phyloP scores from a whole-genome alignment of 2,329 filamentous ascomycete genomes.

The Xylaria sp. region DNA sequence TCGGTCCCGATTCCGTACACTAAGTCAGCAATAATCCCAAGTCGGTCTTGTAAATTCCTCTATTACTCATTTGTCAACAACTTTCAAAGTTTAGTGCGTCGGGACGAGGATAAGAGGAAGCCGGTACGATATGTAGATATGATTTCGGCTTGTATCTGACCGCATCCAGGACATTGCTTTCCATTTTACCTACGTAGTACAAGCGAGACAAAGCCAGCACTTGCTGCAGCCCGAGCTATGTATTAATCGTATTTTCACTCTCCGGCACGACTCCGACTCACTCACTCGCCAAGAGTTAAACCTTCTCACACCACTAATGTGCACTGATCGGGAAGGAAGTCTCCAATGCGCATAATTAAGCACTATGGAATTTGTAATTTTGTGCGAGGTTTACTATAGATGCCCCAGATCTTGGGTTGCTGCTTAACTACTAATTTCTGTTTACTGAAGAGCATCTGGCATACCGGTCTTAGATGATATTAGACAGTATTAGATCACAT shows the following conservation, averaged over 20 bases:
- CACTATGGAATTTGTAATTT: slow-evolving; percentile 11
- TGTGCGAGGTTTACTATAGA: background rate
- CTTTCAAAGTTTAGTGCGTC: background rate
- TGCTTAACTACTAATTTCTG: background rate
- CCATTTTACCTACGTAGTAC: background rate
- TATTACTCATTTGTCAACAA: slow-evolving; percentile 1
- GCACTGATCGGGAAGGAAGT: slow-evolving; percentile 12
- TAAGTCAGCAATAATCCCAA: background rate
- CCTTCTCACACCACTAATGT: background rate
- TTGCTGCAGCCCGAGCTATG: background rate
- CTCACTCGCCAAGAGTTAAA: background rate
- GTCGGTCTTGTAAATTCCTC: background rate
- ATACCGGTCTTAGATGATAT: slow-evolving; percentile 11
- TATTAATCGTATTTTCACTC: background rate
- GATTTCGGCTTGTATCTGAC: background rate
- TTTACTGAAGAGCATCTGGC: background rate
- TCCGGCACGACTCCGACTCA: background rate
- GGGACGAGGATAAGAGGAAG: background rate
- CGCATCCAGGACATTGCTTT: background rate
- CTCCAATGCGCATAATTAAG: slow-evolving; percentile 4
- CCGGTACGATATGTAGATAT: background rate
- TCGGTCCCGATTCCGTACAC: slow-evolving; percentile 21
- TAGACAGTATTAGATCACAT: slow-evolving; percentile 3
- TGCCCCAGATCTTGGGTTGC: background rate
- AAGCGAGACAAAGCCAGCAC: background rate